These are phyloP conservation scores for Schizochytrium sp. DNA, from an alignment of 108 stramenopile species.

Conservation along the genomic window DNA sequence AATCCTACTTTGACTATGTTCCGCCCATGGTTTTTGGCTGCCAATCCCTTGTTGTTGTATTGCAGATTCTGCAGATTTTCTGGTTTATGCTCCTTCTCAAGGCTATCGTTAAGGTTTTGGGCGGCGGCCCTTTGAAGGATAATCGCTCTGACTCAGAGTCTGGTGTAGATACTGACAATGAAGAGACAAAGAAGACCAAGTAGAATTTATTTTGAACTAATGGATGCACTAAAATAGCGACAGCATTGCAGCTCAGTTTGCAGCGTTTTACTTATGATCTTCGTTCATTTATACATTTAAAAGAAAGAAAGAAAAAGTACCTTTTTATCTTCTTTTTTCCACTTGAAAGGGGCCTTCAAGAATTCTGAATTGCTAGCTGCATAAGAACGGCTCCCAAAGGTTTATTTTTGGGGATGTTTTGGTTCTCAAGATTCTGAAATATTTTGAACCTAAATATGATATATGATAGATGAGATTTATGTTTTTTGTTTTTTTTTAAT, in stretches of 20 bases:
- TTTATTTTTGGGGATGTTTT: too few relatives aligned
- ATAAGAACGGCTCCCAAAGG: too few relatives aligned
- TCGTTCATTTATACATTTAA: background rate
- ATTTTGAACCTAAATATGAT: too few relatives aligned
- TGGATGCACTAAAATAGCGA: background rate
- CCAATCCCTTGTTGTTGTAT: constrained; percentile 60
- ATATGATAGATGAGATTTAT: background rate
- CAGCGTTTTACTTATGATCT: too few relatives aligned
- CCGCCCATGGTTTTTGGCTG: constrained; percentile 4
- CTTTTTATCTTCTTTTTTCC: background rate
- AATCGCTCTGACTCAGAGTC: constrained; percentile 64
- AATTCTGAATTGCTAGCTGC: too few relatives aligned
- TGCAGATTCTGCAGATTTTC: constrained; percentile 70
- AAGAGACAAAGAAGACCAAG: constrained; percentile 60
- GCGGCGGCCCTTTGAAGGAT: constrained; percentile 69
- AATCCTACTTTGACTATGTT: background rate
- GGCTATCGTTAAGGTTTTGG: constrained; percentile 63
- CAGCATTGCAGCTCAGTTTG: too few relatives aligned
- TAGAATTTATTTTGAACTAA: background rate
- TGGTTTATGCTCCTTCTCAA: constrained; percentile 73
- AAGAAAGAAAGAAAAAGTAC: background rate
- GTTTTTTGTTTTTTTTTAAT: background rate
- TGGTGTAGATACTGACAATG: constrained; percentile 56
- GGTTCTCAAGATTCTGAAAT: too few relatives aligned
- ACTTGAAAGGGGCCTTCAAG: too few relatives aligned